Percentiles rank a stretch among this genome's conserved stretches.
Evolutionary conservation across 2,329 filamentous ascomycete genomes (phyloP).

Genomic region (Phoma herbarum): DNA sequence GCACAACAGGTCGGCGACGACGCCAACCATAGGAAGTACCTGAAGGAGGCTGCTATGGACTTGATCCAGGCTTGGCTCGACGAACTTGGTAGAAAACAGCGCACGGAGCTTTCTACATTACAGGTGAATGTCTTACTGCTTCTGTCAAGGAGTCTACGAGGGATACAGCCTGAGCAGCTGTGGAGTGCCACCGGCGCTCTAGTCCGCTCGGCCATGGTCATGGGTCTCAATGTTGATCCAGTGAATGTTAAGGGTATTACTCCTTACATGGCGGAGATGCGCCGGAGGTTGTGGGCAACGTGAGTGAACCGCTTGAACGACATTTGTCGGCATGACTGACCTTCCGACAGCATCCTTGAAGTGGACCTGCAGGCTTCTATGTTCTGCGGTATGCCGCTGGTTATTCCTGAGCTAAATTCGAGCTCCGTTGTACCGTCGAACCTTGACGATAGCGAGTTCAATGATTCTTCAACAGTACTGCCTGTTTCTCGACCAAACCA

Average conservation of each 20-base stretch:
- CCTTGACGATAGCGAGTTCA: conserved; percentile 32
- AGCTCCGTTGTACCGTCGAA: conserved; percentile 26
- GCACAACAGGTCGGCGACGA: conserved; percentile 17
- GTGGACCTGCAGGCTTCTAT: conserved; percentile 47
- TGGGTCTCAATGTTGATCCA: conserved; percentile 55
- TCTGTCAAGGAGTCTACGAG: conserved; percentile 25
- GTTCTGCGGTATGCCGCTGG: conserved; percentile 29
- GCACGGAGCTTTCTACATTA: conserved; percentile 32
- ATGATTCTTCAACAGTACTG: conserved; percentile 21
- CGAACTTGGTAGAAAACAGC: conserved; percentile 33
- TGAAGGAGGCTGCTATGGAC: conserved; percentile 26
- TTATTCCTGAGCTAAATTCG: conserved; percentile 23
- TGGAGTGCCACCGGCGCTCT: conserved; percentile 48
- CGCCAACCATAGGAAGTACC: conserved; percentile 21
- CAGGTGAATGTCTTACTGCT: conserved; percentile 32
- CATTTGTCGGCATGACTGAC: neutral
- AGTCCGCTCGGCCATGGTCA: conserved; percentile 53
- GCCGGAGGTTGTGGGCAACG: conserved; percentile 57
- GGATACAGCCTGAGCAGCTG: conserved; percentile 25
- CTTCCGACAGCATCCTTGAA: conserved; percentile 45
- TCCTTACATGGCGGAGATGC: conserved; percentile 50
- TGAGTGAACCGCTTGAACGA: neutral
- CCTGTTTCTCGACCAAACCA: conserved; percentile 15
- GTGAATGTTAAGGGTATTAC: conserved; percentile 45
- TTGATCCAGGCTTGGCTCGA: conserved; percentile 35